Conservation (phyloP, 306 rosid species). For the Nissolia schottii region DNA sequence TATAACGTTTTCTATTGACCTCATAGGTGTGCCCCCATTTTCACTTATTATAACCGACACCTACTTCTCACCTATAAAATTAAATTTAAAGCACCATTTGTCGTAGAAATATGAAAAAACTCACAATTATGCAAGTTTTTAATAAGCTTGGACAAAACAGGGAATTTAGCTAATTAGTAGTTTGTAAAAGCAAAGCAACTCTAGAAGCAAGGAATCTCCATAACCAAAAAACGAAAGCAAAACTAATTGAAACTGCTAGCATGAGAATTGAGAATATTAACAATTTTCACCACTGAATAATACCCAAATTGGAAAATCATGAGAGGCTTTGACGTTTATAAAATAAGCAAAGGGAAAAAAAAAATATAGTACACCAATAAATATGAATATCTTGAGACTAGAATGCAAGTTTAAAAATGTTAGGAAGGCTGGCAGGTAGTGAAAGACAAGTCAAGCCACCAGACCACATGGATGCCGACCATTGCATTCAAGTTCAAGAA, state of each 20-base stretch:
- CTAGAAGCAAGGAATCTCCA: neutral
- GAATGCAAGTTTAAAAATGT: neutral
- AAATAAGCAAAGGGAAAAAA: neutral
- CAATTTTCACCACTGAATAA: neutral
- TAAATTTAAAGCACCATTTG: neutral
- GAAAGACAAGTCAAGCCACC: conserved; percentile 9
- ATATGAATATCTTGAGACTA: neutral
- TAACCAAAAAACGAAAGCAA: neutral
- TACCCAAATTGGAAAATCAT: neutral
- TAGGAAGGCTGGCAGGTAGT: neutral
- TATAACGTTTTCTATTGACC: neutral
- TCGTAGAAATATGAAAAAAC: neutral
- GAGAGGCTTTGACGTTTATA: neutral
- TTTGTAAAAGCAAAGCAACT: neutral
- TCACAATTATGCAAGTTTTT: neutral
- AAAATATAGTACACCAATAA: neutral
- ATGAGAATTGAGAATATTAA: neutral
- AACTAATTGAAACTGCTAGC: neutral
- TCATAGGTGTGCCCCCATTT: neutral
- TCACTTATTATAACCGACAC: neutral
- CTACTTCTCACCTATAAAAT: neutral
- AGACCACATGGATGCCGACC: conserved; percentile 6
- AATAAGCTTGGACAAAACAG: neutral
- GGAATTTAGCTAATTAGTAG: neutral
- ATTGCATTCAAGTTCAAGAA: conserved; percentile 14